Conservation (phyloP, 208 protist genomes). For the Trypanosoma mega region DNA sequence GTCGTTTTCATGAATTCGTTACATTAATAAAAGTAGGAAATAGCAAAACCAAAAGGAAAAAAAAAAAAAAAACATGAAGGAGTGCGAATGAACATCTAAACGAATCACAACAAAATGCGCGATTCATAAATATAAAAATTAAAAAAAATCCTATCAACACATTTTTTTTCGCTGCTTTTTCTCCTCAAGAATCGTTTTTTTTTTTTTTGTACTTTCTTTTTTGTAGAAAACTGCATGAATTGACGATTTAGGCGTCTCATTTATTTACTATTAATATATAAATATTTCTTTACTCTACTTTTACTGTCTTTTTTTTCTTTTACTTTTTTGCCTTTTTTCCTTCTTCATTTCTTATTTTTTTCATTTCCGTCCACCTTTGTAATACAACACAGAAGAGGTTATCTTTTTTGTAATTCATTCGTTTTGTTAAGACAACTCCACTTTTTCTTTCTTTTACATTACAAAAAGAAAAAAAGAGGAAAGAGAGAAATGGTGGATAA, state of each 20-base stretch:
- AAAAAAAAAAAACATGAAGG: no score
- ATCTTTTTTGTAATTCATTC: no score
- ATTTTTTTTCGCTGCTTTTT: conserved; percentile 1
- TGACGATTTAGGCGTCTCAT: neutral
- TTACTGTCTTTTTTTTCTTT: neutral
- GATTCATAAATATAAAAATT: neutral
- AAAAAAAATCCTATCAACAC: neutral
- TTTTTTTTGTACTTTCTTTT: neutral
- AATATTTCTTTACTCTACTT: neutral
- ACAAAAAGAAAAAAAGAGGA: no score
- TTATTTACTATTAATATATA: neutral
- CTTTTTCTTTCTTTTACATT: no score
- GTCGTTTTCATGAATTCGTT: no score
- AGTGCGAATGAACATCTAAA: no score
- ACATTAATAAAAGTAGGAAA: no score
- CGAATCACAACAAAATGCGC: no score
- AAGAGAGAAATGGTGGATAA: no score
- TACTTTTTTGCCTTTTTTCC: neutral
- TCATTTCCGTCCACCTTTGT: neutral
- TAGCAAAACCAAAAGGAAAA: no score
- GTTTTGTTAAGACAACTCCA: no score
- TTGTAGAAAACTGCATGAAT: neutral
- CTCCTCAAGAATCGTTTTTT: neutral
- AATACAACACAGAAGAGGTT: neutral
- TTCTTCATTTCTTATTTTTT: neutral